phyloP scores from a whole-genome alignment of 768 basidiomycete species.

The Amanita pallidorosea region DNA sequence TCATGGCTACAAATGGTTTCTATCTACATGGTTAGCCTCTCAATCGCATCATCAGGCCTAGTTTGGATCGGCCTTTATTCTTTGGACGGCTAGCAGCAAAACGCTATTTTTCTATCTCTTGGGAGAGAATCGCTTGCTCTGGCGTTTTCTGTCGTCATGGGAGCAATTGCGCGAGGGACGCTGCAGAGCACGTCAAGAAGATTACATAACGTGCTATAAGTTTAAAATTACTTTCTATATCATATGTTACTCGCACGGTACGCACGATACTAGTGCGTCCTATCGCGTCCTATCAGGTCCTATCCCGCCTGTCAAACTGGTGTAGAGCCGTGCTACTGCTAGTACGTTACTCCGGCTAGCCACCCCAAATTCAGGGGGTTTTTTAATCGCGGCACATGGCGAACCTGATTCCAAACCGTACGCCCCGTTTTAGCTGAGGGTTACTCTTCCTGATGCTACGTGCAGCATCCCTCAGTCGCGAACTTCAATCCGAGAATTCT shows the following conservation, averaged over 20 bases:
- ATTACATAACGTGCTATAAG: not conserved
- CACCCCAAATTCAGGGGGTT: not conserved
- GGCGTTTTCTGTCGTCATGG: not conserved
- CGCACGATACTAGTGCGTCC: no score
- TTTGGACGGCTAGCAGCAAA: not conserved
- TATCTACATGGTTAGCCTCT: no score
- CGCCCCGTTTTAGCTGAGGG: not conserved
- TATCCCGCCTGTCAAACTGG: no score
- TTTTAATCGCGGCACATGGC: not conserved
- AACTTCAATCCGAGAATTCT: slow-evolving; percentile 30
- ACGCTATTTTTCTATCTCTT: not conserved
- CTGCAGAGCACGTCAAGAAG: not conserved
- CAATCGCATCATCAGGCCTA: not conserved
- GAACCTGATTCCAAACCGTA: slow-evolving; percentile 2
- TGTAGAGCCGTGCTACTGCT: no score
- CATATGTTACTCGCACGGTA: no score
- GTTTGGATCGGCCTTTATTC: not conserved
- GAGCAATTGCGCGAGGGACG: not conserved
- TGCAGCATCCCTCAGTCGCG: slow-evolving; percentile 49
- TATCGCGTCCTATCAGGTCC: no score
- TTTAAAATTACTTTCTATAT: no score
- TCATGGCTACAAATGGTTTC: no score
- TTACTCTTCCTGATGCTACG: slow-evolving; percentile 1
- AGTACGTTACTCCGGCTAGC: not conserved
- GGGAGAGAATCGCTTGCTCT: not conserved